Evolutionary conservation across 371 early-diverging fungal species (phyloP), one percentile per base, ranked within the genome.

Genomic region (Funneliformis caledonium): DNA sequence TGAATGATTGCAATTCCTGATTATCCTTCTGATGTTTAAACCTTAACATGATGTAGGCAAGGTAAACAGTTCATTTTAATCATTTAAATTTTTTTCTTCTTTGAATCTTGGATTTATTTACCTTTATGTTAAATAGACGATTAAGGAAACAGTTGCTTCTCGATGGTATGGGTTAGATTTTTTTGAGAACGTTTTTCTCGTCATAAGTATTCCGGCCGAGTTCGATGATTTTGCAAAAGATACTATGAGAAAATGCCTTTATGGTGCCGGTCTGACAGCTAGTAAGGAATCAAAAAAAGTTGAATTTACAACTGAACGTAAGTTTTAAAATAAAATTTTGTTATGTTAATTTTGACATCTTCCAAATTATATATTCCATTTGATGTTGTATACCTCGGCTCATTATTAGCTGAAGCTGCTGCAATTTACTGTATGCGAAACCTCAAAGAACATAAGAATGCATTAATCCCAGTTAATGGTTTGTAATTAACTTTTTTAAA

Each of bases 261-360:
- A 60, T 37, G 45, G n/a, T 75, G 76, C 76, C 16, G 42, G 42
- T 12, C 8, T 68, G 43, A 68, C 42, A 31, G 8, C 19, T 9
- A 67, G 12, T 33, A 33, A 37, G 12, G 52, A 50, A 8, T 31
- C 78, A 56, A 22, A 48, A 0, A 65, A 67, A 31, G 19, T 78
- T 10, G 19, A 78, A 52, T 78, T 78, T 45, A 78, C 78, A 33
- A 78, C 67, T 50, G 78, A 78, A 78, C 78, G 78, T 78, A 64
- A 78, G 78, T 9, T 37, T 37, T 37, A 0, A 16, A 56, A 52
- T 4, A 16, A 56, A 4, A 11, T 19, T 56, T 19, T 2, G 19
- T 52, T 16, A 16, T 52, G 14, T 52, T 16, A 0, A 16, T 52
- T 52, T 5, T 52, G 6, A 19, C 7, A 19, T 56, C 4, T 56